Evolutionary conservation across 2,329 filamentous ascomycete species (phyloP).

Genomic region (Apiospora hydei): DNA sequence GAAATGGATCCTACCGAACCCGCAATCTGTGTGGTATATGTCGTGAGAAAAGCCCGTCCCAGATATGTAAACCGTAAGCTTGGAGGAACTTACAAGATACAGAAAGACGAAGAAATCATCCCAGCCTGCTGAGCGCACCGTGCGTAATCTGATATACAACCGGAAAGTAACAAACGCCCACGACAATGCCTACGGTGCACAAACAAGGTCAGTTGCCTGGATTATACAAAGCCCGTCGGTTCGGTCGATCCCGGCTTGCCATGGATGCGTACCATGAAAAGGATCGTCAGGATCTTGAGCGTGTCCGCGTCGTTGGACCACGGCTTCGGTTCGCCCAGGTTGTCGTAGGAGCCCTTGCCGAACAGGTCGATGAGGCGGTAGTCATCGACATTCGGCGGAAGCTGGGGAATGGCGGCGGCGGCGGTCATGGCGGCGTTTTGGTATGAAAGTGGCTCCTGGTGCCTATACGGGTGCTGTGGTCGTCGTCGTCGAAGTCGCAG

Average conservation of each 20-base stretch:
- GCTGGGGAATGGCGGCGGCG: background rate
- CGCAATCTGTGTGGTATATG: constrained; percentile 34
- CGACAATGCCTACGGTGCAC: constrained; percentile 34
- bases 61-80: background rate
- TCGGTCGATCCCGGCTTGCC: background rate
- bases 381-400: constrained; percentile 20
- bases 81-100: constrained; percentile 37
- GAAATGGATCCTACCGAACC: constrained; percentile 38
- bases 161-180: constrained; percentile 39
- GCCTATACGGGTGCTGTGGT: background rate
- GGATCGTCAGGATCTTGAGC: constrained; percentile 25
- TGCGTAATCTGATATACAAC: constrained; percentile 38
- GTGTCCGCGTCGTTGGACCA: constrained; percentile 26
- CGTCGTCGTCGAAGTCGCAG: background rate
- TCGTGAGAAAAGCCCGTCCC: background rate
- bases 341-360: constrained; percentile 24
- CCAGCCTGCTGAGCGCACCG: constrained; percentile 41
- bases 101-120: constrained; percentile 47
- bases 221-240: too few relatives aligned
- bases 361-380: constrained; percentile 25
- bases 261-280: constrained; percentile 24
- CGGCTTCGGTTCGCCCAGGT: constrained; percentile 26
- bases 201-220: background rate
- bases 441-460: background rate
- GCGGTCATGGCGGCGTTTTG: background rate